phyloP scores from a whole-genome alignment of 164 flowering plant genomes.

The Tetrastigma voinierianum region DNA sequence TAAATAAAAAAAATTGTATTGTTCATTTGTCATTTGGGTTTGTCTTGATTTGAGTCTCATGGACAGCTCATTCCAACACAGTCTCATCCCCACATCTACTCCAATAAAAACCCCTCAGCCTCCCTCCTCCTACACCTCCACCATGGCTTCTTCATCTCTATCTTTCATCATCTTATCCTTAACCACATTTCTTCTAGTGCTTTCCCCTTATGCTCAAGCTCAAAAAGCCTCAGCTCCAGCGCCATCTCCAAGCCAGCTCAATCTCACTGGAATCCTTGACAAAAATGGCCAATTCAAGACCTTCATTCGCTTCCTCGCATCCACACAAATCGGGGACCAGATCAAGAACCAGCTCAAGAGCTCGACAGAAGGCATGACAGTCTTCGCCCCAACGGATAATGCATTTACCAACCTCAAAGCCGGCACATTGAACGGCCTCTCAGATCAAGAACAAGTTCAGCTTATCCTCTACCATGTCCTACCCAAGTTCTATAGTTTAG shows the following conservation, averaged over 20 bases:
- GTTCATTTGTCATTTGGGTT: too few relatives aligned
- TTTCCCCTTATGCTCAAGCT: slow-evolving; percentile 27
- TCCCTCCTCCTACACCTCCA: slow-evolving; percentile 8
- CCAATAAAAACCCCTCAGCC: slow-evolving; percentile 26
- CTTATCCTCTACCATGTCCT: slow-evolving; percentile 65
- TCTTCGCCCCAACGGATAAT: slow-evolving; percentile 88
- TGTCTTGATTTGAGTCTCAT: too few relatives aligned
- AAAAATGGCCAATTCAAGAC: slow-evolving; percentile 55
- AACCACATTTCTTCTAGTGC: slow-evolving; percentile 15
- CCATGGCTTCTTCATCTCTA: slow-evolving; percentile 19
- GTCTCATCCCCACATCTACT: slow-evolving; percentile 23
- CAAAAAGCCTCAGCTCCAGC: slow-evolving; percentile 48
- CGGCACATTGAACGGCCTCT: slow-evolving; percentile 59
- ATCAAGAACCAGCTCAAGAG: slow-evolving; percentile 64
- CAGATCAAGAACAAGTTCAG: slow-evolving; percentile 46
- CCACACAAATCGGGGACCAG: slow-evolving; percentile 50
- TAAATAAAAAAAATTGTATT: too few relatives aligned
- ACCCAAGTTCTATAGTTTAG: slow-evolving; percentile 58
- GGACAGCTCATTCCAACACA: slow-evolving; percentile 65
- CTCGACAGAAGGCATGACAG: slow-evolving; percentile 71
- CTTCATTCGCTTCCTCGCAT: slow-evolving; percentile 51
- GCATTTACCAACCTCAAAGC: slow-evolving; percentile 70
- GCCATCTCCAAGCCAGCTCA: slow-evolving; percentile 42
- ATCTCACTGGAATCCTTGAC: slow-evolving; percentile 68
- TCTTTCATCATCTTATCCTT: slow-evolving; percentile 25